Evolutionary conservation across 495 filamentous ascomycete species (phyloP), one percentile per base, ranked within the genome.

Genomic region (Ascobolus immersus): DNA sequence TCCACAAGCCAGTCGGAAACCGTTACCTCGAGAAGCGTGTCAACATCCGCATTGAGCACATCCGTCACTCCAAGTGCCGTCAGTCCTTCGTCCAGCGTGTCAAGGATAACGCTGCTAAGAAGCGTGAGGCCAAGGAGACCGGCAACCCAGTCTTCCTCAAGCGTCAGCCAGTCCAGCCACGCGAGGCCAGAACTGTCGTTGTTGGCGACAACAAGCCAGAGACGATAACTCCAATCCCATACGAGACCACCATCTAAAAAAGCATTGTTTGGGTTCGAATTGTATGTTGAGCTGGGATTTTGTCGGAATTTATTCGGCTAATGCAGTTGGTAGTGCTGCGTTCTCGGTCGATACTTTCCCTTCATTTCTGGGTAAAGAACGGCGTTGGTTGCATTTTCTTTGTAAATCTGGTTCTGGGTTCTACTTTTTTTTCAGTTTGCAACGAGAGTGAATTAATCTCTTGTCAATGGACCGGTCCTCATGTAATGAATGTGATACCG

Each of bases 21-120:
- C 77, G 86, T 45, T 94, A 90, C 70, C 62, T 96, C 54, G 86
- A 94, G 75, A 94, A 96, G 77, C 84, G 86, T 55, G 67, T 96
- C 64, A 93, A 86, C 67, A 65, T 96, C 61, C 80, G 86, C 54
- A 64, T 94, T 59, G 86, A 96, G 73, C 86, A 96, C 72, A 68
- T 94, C 61, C 67, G 65, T 53, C 73, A 73, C 49, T 93, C 82
- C 47, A 73, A 84, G 52, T 91, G 79, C 51, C 68, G 86, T 49
- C 80, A 92, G 44, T 84, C 80, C 52, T 94, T 94, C 69, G 63
- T 96, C 53, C 72, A 67, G 57, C 76, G 86, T 48, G 86, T 96
- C 53, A 93, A 93, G 76, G 61, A 67, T 54, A 96, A 94, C 60
- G 79, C 79, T 47, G 68, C 64, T 53, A 73, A 81, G 61, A 81